Conservation (phyloP, 1,139 yeast species). For the Hemisphaericaspora xylanilytica region DNA sequence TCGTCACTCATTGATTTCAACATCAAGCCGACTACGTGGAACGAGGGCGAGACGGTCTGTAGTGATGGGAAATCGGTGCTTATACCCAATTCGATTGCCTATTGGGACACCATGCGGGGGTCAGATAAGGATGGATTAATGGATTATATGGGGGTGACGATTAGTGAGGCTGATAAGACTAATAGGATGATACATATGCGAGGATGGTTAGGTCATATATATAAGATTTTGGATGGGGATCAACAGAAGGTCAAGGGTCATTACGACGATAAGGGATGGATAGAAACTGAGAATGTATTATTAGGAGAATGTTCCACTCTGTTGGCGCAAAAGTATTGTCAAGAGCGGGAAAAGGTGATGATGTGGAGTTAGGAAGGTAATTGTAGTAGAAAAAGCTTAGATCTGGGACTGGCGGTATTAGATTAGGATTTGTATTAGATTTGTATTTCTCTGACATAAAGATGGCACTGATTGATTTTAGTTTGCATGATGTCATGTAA, state of each 20-base stretch:
- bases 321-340: constrained; percentile 11
- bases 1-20: constrained; percentile 18
- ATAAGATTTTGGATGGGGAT: constrained; percentile 8
- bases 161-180: constrained; percentile 18
- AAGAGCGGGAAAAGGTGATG: constrained; percentile 4
- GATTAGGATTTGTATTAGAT: too few species aligned
- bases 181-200: constrained; percentile 14
- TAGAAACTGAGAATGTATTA: constrained; percentile 9
- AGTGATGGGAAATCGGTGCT: constrained; percentile 17
- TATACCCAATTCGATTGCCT: constrained; percentile 18
- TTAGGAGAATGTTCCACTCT: constrained; percentile 14
- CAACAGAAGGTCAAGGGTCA: background rate
- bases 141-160: constrained; percentile 17
- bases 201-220: constrained; percentile 15
- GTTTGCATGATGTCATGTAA: too few species aligned
- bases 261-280: background rate
- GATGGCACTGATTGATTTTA: too few species aligned
- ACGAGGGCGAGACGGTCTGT: constrained; percentile 8
- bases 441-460: too few species aligned
- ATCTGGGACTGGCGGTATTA: too few species aligned
- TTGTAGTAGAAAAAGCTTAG: too few species aligned
- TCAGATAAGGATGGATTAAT: background rate
- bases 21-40: constrained; percentile 13
- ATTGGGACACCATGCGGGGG: constrained; percentile 19
- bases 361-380: constrained; percentile 4